A percentile compares a stretch with the other conserved stretches of the same genome.
Evolutionary conservation across 352 stramenopile species (phyloP).

Genomic region (Salisapilia sapeloensis): DNA sequence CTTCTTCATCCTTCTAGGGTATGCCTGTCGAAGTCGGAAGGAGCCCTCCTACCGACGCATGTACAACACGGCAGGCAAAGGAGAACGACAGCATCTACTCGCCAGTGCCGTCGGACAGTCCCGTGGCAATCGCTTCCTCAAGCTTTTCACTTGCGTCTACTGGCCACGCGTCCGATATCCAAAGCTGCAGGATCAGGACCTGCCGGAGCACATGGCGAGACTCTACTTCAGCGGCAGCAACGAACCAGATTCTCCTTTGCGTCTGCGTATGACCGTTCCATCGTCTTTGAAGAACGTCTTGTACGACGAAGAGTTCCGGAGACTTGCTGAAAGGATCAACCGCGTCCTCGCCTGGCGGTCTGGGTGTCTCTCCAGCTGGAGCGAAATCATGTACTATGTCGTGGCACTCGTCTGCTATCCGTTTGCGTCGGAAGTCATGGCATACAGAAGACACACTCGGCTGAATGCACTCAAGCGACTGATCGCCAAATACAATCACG

Average conservation of each 20-base stretch:
- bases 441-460: slow-evolving; percentile 51
- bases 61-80: slow-evolving; percentile 21
- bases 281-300: slow-evolving; percentile 37
- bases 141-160: slow-evolving; percentile 42
- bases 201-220: slow-evolving; percentile 65
- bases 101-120: slow-evolving; percentile 36
- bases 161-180: slow-evolving; percentile 62
- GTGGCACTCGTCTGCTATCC: slow-evolving; percentile 53
- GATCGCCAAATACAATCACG: slow-evolving; percentile 62
- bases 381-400: slow-evolving; percentile 36
- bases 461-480: slow-evolving; percentile 65
- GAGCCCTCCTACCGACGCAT: slow-evolving; percentile 36
- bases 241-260: slow-evolving; percentile 34
- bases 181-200: slow-evolving; percentile 60
- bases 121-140: slow-evolving; percentile 31
- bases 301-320: slow-evolving; percentile 45
- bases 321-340: slow-evolving; percentile 51
- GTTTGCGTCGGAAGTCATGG: slow-evolving; percentile 38
- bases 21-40: slow-evolving; percentile 48
- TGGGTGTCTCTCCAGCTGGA: slow-evolving; percentile 25
- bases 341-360: slow-evolving; percentile 29
- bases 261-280: slow-evolving; percentile 39
- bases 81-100: slow-evolving; percentile 45
- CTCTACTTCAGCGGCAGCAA: slow-evolving; percentile 59
- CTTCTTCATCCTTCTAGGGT: slow-evolving; percentile 60